Conservation (phyloP, 108 stramenopile genomes). For the Skeletonema menzelii region DNA sequence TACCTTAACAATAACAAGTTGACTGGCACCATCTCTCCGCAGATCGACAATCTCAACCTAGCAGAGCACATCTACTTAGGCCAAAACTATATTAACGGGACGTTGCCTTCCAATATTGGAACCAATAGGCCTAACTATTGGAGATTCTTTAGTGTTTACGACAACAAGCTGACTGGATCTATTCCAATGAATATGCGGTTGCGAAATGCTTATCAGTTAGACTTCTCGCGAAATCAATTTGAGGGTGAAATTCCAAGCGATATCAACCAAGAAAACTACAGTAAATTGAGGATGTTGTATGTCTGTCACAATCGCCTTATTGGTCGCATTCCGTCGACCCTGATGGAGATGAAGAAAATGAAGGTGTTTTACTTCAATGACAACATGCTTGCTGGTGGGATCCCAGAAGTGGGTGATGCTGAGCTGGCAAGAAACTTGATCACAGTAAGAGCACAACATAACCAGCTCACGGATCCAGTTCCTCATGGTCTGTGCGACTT, state of each 20-base stretch:
- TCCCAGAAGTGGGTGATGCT: constrained; percentile 26
- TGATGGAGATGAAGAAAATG: constrained; percentile 47
- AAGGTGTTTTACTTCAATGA: constrained; percentile 45
- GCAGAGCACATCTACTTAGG: constrained; percentile 47
- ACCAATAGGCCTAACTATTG: constrained; percentile 28
- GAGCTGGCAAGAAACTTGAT: constrained; percentile 36
- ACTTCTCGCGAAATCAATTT: constrained; percentile 42
- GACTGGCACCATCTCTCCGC: constrained; percentile 35
- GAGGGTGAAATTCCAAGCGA: constrained; percentile 39
- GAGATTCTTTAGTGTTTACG: constrained; percentile 47
- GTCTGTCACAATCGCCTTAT: constrained; percentile 60
- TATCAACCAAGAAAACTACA: constrained; percentile 51
- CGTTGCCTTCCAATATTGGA: constrained; percentile 33
- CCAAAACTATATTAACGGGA: constrained; percentile 40
- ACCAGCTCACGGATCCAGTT: constrained; percentile 34
- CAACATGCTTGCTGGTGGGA: constrained; percentile 37
- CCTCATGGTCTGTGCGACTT: constrained; percentile 44
- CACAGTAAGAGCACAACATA: constrained; percentile 53
- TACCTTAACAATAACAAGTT: constrained; percentile 50
- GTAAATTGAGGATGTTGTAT: constrained; percentile 64
- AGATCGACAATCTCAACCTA: constrained; percentile 30
- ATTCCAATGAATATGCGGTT: constrained; percentile 53
- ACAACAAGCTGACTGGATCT: constrained; percentile 69
- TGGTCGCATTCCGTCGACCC: constrained; percentile 64
- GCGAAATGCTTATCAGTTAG: constrained; percentile 35